Evolutionary conservation across 164 flowering plant genomes (phyloP).

Genomic region (Amborella trichopoda): DNA sequence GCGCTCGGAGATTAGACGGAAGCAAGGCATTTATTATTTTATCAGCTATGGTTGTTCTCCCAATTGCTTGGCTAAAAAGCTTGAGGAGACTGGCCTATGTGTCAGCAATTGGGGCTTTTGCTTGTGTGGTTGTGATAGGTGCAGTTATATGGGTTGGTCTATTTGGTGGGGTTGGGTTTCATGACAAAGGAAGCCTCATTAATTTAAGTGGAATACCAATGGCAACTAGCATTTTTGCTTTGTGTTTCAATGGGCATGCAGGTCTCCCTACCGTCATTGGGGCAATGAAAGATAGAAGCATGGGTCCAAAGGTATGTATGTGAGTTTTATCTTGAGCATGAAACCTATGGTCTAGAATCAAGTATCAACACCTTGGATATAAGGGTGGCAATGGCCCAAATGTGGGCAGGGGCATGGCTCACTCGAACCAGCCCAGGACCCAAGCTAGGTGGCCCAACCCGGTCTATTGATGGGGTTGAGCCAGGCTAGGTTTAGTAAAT

Average conservation of each 20-base stretch:
- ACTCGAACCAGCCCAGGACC: too few species aligned
- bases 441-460: too few species aligned
- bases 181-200: not conserved
- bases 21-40: slow-evolving; percentile 5
- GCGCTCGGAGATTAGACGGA: slow-evolving; percentile 1
- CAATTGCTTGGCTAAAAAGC: slow-evolving; percentile 1
- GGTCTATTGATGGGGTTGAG: too few species aligned
- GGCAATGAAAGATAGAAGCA: slow-evolving; percentile 1
- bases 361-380: too few species aligned
- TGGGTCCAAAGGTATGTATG: not conserved
- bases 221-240: not conserved
- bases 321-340: too few species aligned
- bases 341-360: too few species aligned
- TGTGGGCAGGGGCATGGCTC: too few species aligned
- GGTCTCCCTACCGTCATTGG: not conserved
- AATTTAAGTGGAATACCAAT: not conserved
- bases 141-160: not conserved
- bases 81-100: not conserved
- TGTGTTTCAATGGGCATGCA: slow-evolving; percentile 1
- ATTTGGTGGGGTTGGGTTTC: slow-evolving; percentile 3
- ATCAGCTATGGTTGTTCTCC: not conserved
- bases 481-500: too few species aligned
- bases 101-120: not conserved
- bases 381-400: too few species aligned
- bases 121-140: not conserved